Base-by-base conservation (phyloP, 495 filamentous ascomycete genomes). In the Delitschia confertaspora region DNA sequence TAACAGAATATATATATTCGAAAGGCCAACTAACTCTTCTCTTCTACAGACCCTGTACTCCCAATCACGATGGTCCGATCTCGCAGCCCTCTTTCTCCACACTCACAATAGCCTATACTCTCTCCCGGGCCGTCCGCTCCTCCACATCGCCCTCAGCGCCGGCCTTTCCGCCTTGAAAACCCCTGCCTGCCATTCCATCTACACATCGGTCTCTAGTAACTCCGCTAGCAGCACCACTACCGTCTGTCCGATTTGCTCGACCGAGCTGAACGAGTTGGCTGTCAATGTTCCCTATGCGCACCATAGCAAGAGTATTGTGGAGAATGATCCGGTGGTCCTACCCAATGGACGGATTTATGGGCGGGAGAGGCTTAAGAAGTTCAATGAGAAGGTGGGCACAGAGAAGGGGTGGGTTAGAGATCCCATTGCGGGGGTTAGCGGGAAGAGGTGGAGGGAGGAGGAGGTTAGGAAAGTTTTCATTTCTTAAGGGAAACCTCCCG, bases 91-190 rank as follows among this genome's bases (percentile, higher is more conserved):
- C 10, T 98, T 96, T 60, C 70, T 85, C 48, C 68, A 76, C 42
- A 93, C 88, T 7, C 84, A 95, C 65, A 85, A 95, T 69, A 76
- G 74, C 20, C 79, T 98, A 0, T 77, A 93, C 43, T 80, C 80
- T n/a, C 69, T 98, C 8, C 91, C 91, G 0, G 66, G 77, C 4
- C 72, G 78, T 9, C 93, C 93, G 2, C 71, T 94, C n/a, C 73
- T 98, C 14, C 85, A 95, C 61, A 85, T 88, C 49, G 93, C 91
- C 11, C 73, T 98, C 21, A 85, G 81, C 0, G 87, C 91, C 1
- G 91, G 91, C 16, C 73, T 98, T 16, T 95, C 88, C 0, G 88
- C 91, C 1, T 80, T 98, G 34, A 98, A 98, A 58, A 95, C 93
- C 2, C 93, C 91, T 1, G 76, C 88, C 8, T 98, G 91, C 63